Evolutionary conservation across 495 filamentous ascomycete genomes (phyloP).

Genomic region (Aspergillus homomorphus): DNA sequence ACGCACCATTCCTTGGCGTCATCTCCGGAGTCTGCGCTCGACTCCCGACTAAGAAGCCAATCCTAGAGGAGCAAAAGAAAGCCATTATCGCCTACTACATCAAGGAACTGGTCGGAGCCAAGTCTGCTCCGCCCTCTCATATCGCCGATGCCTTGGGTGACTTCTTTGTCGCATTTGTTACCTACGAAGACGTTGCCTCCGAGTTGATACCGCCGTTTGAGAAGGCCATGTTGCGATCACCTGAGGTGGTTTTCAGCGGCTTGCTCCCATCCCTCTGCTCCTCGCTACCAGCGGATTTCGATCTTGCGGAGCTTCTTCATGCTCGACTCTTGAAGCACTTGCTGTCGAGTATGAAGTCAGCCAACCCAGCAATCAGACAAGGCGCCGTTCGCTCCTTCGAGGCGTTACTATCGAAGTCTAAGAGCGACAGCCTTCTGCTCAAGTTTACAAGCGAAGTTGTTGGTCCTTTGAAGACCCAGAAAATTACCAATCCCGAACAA

Average conservation of each 20-base stretch:
- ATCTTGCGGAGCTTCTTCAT: constrained; percentile 70
- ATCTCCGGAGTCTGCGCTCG: constrained; percentile 82
- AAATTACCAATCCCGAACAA: constrained; percentile 78
- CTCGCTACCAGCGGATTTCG: constrained; percentile 64
- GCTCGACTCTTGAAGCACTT: constrained; percentile 77
- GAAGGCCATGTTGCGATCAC: constrained; percentile 81
- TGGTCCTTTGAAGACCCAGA: constrained; percentile 71
- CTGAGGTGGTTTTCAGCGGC: constrained; percentile 80
- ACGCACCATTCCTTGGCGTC: constrained; percentile 75
- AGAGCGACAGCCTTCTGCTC: constrained; percentile 52
- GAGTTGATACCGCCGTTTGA: constrained; percentile 80
- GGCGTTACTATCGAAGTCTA: constrained; percentile 55
- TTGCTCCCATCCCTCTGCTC: constrained; percentile 67
- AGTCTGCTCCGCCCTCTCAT: constrained; percentile 65
- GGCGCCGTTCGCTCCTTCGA: constrained; percentile 73
- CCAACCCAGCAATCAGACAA: constrained; percentile 69
- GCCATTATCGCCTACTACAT: constrained; percentile 75
- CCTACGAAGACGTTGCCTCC: constrained; percentile 67
- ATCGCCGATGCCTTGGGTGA: constrained; percentile 72
- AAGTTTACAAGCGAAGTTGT: constrained; percentile 75
- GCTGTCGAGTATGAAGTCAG: constrained; percentile 83
- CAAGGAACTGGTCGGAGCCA: constrained; percentile 80
- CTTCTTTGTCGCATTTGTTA: constrained; percentile 77
- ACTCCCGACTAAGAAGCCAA: constrained; percentile 51
- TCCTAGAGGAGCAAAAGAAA: constrained; percentile 62